phyloP scores from a whole-genome alignment of 257 asterid genomes.

The Plantago major region DNA sequence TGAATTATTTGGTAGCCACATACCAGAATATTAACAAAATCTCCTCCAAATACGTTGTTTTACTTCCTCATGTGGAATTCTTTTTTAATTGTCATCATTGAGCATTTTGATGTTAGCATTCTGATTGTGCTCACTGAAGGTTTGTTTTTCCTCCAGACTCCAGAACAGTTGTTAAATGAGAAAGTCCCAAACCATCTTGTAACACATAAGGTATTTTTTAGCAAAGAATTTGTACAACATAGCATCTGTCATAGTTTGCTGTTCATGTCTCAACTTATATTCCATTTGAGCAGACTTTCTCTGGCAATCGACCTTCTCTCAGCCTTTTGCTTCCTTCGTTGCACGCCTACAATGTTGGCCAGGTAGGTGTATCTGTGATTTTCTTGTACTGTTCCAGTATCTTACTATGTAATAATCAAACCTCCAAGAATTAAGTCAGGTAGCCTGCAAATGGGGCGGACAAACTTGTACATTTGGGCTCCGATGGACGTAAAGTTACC shows the following conservation, averaged over 20 bases:
- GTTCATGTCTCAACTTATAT: constrained; percentile 18
- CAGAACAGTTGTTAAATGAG: constrained; percentile 77
- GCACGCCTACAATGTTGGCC: constrained; percentile 89
- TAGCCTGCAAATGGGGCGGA: no score
- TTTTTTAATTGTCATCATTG: constrained; percentile 8
- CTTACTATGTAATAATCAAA: no score
- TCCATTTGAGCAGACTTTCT: constrained; percentile 61
- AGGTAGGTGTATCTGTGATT: constrained; percentile 41
- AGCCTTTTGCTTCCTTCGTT: constrained; percentile 90
- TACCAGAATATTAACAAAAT: background rate
- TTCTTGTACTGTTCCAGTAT: background rate
- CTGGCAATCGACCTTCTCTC: constrained; percentile 95
- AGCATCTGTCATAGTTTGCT: constrained; percentile 19
- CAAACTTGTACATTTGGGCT: no score
- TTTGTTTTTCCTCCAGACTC: constrained; percentile 55
- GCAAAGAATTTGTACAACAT: constrained; percentile 13
- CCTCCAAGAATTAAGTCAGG: no score
- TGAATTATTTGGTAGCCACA: background rate
- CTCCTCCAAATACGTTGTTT: background rate
- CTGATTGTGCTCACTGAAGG: constrained; percentile 21
- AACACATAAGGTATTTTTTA: constrained; percentile 71
- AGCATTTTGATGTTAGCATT: constrained; percentile 15
- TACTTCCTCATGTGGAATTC: constrained; percentile 6
- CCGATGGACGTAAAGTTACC: no score
- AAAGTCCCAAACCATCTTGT: constrained; percentile 74